Base-by-base conservation (phyloP, 2,329 filamentous ascomycete genomes). In the Teratosphaeria gauchensis region DNA sequence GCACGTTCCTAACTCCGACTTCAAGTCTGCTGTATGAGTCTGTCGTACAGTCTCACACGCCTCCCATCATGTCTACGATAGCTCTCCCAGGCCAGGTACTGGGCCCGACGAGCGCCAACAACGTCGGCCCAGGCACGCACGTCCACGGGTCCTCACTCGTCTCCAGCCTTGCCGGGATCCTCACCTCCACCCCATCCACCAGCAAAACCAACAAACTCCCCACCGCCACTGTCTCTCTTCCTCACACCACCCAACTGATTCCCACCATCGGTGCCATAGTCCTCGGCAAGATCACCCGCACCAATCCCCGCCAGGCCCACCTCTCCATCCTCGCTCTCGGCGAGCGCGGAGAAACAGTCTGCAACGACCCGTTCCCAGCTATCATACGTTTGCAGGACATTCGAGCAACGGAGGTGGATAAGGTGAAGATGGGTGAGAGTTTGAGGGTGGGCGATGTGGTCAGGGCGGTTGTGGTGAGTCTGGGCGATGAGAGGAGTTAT, bases 361-460 rank as follows among this genome's bases (percentile, higher is more conserved):
- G 61, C 54, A 61, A 59, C 38, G 69, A 71, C 30, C 56, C 68
- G 12, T 69, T 73, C 53, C 68, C 69, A 1, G 72, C 66, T 8
- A 53, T 71, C 2, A 72, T 73, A 35, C 66, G 71, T 6, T 71
- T 68, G 62, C 92, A 97, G 76, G 94, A 99, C 71, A 90, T 99
- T 35, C 82, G 94, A 58, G 90, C 91, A 2, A 96, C 94, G 19
- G 94, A 99, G 77, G 96, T 96, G 76, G 94, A 97, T 72, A 89
- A 90, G 66, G 90, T 96, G 51, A 90, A 88, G 72, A 89, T 97
- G 63, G 87, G 90, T 65, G 91, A 96, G 72, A 89, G 87, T 68
- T 97, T 97, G 71, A 82, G 91, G 64, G 92, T 95, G 0, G 94
- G 94, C 0, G 94, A 99, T 77, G 85, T 97, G 64, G 89, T 99